phyloP scores from a whole-genome alignment of 2,329 filamentous ascomycete species.

The Nothomitra cinnamomea region DNA sequence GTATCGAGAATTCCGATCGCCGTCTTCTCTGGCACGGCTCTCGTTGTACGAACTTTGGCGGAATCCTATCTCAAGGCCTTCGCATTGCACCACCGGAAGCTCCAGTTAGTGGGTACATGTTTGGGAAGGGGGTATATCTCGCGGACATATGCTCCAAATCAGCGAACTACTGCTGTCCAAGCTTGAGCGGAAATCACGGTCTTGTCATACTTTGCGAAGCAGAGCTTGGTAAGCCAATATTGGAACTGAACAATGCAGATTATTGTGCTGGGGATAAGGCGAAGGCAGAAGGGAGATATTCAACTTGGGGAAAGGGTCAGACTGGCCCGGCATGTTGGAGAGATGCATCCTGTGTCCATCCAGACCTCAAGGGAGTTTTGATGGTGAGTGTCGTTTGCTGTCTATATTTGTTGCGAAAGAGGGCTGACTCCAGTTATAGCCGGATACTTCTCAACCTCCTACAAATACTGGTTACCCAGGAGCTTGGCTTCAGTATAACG shows the following conservation, averaged over 20 bases:
- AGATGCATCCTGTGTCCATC: slow-evolving; percentile 51
- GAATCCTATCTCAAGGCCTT: slow-evolving; percentile 73
- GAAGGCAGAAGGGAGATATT: slow-evolving; percentile 38
- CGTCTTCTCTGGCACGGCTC: slow-evolving; percentile 81
- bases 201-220: slow-evolving; percentile 73
- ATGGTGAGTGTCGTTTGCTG: slow-evolving; percentile 37
- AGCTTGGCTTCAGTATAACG: slow-evolving; percentile 47
- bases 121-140: slow-evolving; percentile 78
- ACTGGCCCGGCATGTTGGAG: slow-evolving; percentile 55
- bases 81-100: slow-evolving; percentile 81
- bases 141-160: slow-evolving; percentile 75
- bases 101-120: slow-evolving; percentile 69
- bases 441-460: slow-evolving; percentile 30
- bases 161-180: slow-evolving; percentile 54
- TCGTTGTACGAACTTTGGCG: slow-evolving; percentile 67
- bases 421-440: slow-evolving; percentile 22
- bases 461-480: slow-evolving; percentile 29
- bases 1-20: slow-evolving; percentile 41
- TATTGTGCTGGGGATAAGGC: slow-evolving; percentile 49
- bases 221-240: slow-evolving; percentile 60
- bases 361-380: slow-evolving; percentile 45
- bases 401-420: slow-evolving; percentile 5
- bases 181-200: slow-evolving; percentile 48
- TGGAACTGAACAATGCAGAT: slow-evolving; percentile 38
- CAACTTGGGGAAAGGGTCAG: slow-evolving; percentile 53